A percentile compares a stretch with the other conserved stretches of the same genome.
Conservation (phyloP, 2,329 filamentous ascomycete species). For the Fusarium secorum region DNA sequence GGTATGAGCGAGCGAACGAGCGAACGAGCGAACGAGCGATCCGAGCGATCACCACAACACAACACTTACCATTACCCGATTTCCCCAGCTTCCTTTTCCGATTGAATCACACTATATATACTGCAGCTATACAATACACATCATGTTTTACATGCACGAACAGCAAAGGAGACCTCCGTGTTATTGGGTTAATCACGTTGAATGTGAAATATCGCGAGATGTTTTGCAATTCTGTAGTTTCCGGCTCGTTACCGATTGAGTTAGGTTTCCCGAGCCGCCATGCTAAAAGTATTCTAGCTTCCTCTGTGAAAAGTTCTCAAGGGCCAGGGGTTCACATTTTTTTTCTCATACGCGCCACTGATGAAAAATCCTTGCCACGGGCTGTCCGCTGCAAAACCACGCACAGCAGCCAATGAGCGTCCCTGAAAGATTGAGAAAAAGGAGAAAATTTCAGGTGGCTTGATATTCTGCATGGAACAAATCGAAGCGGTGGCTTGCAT, state of each 20-base stretch:
- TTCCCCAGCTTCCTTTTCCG: neutral
- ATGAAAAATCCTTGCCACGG: slow-evolving; percentile 22
- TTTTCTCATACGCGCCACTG: neutral
- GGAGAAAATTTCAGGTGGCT: slow-evolving; percentile 21
- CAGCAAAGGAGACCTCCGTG: neutral
- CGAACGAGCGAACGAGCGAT: too few species aligned
- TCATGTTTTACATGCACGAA: neutral
- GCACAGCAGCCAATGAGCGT: neutral
- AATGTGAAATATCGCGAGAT: slow-evolving; percentile 32
- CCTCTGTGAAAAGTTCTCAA: neutral
- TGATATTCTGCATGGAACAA: slow-evolving; percentile 19
- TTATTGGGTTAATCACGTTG: neutral
- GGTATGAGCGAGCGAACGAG: too few species aligned
- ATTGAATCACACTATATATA: neutral
- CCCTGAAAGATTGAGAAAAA: neutral
- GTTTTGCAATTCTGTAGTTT: slow-evolving; percentile 1
- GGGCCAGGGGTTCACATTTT: neutral
- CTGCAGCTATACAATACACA: neutral
- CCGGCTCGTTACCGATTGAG: slow-evolving; percentile 10
- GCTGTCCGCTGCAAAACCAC: slow-evolving; percentile 18
- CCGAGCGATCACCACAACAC: neutral
- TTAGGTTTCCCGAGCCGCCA: slow-evolving; percentile 10
- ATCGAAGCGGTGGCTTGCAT: slow-evolving; percentile 17
- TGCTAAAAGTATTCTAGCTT: neutral
- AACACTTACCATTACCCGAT: neutral